Evolutionary conservation across 257 asterid genomes (phyloP), one percentile per base, ranked within the genome.

Genomic region (Verbascum thapsus): DNA sequence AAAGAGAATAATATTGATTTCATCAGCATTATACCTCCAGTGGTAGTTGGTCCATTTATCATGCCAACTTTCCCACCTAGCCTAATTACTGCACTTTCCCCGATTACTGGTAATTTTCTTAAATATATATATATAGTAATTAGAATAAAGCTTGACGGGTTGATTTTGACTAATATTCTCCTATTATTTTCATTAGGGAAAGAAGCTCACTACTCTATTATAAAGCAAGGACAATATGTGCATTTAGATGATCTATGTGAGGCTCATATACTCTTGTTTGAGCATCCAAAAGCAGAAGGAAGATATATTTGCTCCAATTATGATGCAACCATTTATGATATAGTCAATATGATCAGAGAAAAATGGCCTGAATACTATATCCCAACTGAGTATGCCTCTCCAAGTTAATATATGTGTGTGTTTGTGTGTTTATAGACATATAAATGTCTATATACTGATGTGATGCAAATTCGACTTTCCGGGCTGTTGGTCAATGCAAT

Each of bases 31-130:
- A 85, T 92, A 70, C 97, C 96, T 17, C 80, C 96, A 2, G 63
- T 89, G 32, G 99, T 89, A 13, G 97, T 89, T 20, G 99, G 99
- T 12, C 92, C 96, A 59, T 92, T 89, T 72, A 80, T 85, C 80
- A 79, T 41, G 35, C 86, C 88, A 8, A 61, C 88, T n/a, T 71
- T 89, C 75, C 97, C 99, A 61, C 96, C 96, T 3, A 92, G 99
- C 84, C 81, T 92, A 20, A 74, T 80, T 69, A 87, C 96, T 26
- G 94, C 95, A 19, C 97, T 92, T 62, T 85, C 97, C 19, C 85
- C 83, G 19, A 81, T 92, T 45, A 87, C 90, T 5, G 95, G 98
- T 88, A 64, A 30, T 5, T 62, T 26, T 17, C 53, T 11, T 9
- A 22, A 5, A 52, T 10, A 20, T 43, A 10, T 1, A 11, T 37